These are phyloP conservation scores for Xylariaceae sp. DNA, from an alignment of 2,329 filamentous ascomycete species.

Conservation along the genomic window DNA sequence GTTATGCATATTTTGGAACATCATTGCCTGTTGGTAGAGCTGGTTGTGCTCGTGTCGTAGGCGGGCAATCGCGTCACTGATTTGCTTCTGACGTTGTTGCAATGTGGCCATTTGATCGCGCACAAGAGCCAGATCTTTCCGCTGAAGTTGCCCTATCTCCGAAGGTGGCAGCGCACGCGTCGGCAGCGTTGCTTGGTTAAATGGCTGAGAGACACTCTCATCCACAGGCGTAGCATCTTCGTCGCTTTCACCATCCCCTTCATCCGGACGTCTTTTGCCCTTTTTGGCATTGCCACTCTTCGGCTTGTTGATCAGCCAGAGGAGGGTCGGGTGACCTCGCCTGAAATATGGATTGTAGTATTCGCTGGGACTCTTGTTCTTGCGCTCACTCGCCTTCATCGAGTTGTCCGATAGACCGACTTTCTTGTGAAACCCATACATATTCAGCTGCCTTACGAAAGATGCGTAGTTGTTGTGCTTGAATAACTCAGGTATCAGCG, in stretches of 20 bases:
- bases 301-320: slow-evolving; percentile 96
- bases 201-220: slow-evolving; percentile 38
- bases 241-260: slow-evolving; percentile 65
- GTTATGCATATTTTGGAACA: slow-evolving; percentile 87
- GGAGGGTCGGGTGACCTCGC: slow-evolving; percentile 81
- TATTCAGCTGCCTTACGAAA: slow-evolving; percentile 92
- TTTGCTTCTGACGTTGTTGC: slow-evolving; percentile 79
- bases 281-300: slow-evolving; percentile 62
- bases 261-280: slow-evolving; percentile 58
- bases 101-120: slow-evolving; percentile 76
- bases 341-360: slow-evolving; percentile 97
- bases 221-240: slow-evolving; percentile 49
- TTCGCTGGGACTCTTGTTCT: slow-evolving; percentile 96
- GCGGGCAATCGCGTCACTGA: slow-evolving; percentile 73
- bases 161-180: slow-evolving; percentile 37
- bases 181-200: slow-evolving; percentile 22
- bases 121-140: slow-evolving; percentile 72
- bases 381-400: slow-evolving; percentile 93
- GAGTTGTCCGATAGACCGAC: slow-evolving; percentile 93
- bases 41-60: slow-evolving; percentile 82
- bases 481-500: slow-evolving; percentile 95
- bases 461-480: slow-evolving; percentile 99
- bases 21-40: slow-evolving; percentile 78
- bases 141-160: slow-evolving; percentile 46
- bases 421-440: slow-evolving; percentile 97